phyloP scores from a whole-genome alignment of 1,284 basidiomycete species.

The Tylopilus sp. region DNA sequence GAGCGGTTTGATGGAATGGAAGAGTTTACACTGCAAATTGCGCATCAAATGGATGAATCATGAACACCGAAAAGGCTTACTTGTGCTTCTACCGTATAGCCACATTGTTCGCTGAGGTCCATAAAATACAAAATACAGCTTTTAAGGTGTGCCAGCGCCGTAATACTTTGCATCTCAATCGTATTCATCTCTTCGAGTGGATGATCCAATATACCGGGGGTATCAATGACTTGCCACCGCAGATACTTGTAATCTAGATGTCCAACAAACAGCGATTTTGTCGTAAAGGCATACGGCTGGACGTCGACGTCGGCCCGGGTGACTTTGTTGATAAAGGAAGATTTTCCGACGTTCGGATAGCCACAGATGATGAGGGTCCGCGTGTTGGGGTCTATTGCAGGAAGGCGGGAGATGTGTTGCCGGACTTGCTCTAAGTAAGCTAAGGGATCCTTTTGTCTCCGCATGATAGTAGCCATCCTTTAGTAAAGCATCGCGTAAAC shows the following conservation, averaged over 20 bases:
- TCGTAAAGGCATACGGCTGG: slow-evolving; percentile 97
- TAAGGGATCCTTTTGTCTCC: slow-evolving; percentile 92
- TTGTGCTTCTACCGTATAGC: slow-evolving; percentile 91
- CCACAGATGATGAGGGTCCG: slow-evolving; percentile 94
- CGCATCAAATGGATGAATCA: not conserved
- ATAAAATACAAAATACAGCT: slow-evolving; percentile 93
- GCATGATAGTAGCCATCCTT: slow-evolving; percentile 97
- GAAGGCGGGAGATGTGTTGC: slow-evolving; percentile 95
- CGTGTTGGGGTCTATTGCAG: slow-evolving; percentile 95
- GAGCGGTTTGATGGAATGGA: slow-evolving; percentile 96
- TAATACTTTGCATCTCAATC: slow-evolving; percentile 99
- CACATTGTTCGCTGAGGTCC: slow-evolving; percentile 96
- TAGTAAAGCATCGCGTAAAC: not conserved
- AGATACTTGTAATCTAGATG: slow-evolving; percentile 98
- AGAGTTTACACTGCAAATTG: slow-evolving; percentile 78
- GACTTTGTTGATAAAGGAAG: slow-evolving; percentile 97
- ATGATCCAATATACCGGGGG: slow-evolving; percentile 89
- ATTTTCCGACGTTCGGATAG: slow-evolving; percentile 97
- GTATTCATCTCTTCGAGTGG: slow-evolving; percentile 99
- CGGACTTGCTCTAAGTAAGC: slow-evolving; percentile 97
- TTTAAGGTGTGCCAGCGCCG: slow-evolving; percentile 90
- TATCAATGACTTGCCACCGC: slow-evolving; percentile 97
- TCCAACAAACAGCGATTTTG: slow-evolving; percentile 93
- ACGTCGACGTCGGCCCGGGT: slow-evolving; percentile 97
- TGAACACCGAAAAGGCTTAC: slow-evolving; percentile 39